phyloP scores from a whole-genome alignment of 1,284 basidiomycete species.

The Earliella scabrosa region DNA sequence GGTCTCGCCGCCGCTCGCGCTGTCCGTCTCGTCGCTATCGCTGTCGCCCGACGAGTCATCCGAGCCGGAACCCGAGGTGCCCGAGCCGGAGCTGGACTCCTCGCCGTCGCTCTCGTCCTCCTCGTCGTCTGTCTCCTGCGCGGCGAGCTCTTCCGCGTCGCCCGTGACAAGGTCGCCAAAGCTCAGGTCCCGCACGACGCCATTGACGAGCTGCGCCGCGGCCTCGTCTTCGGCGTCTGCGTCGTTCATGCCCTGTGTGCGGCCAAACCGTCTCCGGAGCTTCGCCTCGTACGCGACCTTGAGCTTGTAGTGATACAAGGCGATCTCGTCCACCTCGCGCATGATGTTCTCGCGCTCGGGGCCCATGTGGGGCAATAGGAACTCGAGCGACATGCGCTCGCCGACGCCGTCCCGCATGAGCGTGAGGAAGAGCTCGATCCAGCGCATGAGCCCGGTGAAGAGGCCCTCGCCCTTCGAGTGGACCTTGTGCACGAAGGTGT shows the following conservation, averaged over 20 bases:
- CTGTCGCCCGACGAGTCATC: conserved; percentile 43
- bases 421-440: conserved; percentile 96
- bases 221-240: conserved; percentile 77
- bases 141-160: conserved; percentile 80
- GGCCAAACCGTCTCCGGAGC: conserved; percentile 79
- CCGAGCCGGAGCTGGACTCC: conserved; percentile 24
- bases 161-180: conserved; percentile 80
- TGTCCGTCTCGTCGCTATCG: no score
- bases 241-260: conserved; percentile 50
- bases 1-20: conserved; percentile 27
- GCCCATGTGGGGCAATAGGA: conserved; percentile 82
- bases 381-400: conserved; percentile 79
- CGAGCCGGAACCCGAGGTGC: conserved; percentile 34
- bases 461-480: conserved; percentile 96
- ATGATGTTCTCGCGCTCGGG: conserved; percentile 78
- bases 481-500: conserved; percentile 97
- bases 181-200: conserved; percentile 78
- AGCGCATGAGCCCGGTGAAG: conserved; percentile 94
- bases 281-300: conserved; percentile 92
- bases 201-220: conserved; percentile 78
- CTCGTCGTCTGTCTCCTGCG: conserved; percentile 71
- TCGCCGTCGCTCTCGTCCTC: conserved; percentile 37
- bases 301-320: conserved; percentile 89
- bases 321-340: conserved; percentile 84
- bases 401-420: conserved; percentile 90